These are phyloP conservation scores for Quercus tomentella DNA, from an alignment of 331 rosid genomes.

Conservation along the genomic window DNA sequence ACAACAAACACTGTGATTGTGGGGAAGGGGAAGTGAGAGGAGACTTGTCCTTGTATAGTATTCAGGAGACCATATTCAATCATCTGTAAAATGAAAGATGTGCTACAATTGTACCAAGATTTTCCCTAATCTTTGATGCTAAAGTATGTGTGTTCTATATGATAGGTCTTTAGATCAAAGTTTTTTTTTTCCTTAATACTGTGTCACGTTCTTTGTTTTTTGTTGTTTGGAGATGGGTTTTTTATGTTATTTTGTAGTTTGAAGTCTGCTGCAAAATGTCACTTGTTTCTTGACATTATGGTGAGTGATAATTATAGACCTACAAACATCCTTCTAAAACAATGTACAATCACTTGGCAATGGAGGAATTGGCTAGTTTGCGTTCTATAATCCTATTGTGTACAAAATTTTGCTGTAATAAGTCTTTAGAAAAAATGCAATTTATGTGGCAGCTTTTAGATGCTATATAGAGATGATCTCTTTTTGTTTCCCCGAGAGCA, in stretches of 20 bases:
- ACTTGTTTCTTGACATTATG: neutral
- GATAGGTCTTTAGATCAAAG: neutral
- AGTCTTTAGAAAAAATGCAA: neutral
- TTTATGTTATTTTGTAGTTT: neutral
- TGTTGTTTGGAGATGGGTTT: neutral
- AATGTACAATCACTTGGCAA: neutral
- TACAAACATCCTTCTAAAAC: neutral
- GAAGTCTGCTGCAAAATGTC: neutral
- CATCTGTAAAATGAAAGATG: neutral
- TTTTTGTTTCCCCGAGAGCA: neutral
- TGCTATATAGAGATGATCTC: neutral
- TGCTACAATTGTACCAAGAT: neutral
- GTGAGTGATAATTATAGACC: neutral
- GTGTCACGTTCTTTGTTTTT: neutral
- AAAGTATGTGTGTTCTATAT: neutral
- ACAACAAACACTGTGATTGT: neutral
- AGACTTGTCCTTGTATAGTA: too few species aligned
- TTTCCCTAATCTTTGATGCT: neutral
- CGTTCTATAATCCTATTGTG: neutral
- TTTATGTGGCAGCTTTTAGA: neutral
- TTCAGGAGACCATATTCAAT: neutral
- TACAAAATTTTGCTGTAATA: neutral
- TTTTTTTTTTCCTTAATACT: neutral
- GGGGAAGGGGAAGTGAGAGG: too few species aligned
- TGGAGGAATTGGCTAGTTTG: neutral